phyloP scores from a whole-genome alignment of 2,329 filamentous ascomycete species.

The Aspergillus texensis region DNA sequence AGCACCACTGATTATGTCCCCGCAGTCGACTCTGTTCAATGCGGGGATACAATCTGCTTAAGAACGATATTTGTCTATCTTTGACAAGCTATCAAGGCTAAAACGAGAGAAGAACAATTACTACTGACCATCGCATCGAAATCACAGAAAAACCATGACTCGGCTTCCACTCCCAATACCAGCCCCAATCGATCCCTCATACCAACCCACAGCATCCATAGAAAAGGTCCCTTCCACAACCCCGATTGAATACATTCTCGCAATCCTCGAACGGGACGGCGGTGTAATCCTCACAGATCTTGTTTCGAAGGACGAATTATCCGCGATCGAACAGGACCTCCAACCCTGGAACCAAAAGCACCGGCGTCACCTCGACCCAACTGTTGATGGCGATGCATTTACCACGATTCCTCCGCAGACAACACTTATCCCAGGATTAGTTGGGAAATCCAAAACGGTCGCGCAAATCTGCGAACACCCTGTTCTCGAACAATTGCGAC shows the following conservation, averaged over 20 bases:
- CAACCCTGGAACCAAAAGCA: conserved; percentile 10
- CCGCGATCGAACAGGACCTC: conserved; percentile 26
- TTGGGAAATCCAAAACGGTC: conserved; percentile 33
- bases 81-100: too few species aligned
- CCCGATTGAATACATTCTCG: conserved; percentile 33
- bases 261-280: conserved; percentile 35
- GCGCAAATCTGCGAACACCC: conserved; percentile 27
- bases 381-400: conserved; percentile 17
- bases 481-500: conserved; percentile 27
- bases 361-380: neutral
- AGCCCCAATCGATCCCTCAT: conserved; percentile 10
- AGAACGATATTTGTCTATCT: neutral
- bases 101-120: neutral
- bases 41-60: neutral
- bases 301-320: conserved; percentile 25
- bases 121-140: neutral
- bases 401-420: conserved; percentile 30
- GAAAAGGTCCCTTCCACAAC: conserved; percentile 26
- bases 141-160: conserved; percentile 1
- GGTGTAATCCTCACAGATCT: conserved; percentile 36
- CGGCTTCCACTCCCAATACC: conserved; percentile 13
- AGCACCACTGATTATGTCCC: neutral
- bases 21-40: neutral
- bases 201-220: conserved; percentile 19
- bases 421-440: conserved; percentile 28